These are phyloP conservation scores for Talaromyces liani DNA, from an alignment of 495 filamentous ascomycete genomes.

Conservation along the genomic window DNA sequence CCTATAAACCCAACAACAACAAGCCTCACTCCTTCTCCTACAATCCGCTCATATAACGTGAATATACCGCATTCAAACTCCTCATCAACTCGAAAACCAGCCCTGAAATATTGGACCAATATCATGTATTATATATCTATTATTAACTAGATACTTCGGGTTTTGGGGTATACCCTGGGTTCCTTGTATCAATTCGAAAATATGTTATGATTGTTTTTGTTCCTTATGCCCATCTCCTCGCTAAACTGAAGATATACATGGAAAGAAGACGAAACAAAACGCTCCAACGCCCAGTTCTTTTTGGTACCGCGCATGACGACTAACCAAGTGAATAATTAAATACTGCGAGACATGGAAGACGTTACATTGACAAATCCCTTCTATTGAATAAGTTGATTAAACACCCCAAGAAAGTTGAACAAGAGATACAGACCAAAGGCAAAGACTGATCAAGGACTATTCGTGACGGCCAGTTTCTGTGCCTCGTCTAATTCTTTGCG, in stretches of 20 bases:
- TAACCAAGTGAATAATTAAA: not conserved
- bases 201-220: not conserved
- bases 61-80: not conserved
- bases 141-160: not conserved
- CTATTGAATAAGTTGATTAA: not conserved
- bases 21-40: not conserved
- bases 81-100: not conserved
- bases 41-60: not conserved
- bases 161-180: not conserved
- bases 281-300: conserved; percentile 5
- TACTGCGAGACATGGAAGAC: not conserved
- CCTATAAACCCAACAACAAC: conserved; percentile 42
- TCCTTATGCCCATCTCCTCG: not conserved
- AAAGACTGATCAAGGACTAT: not conserved
- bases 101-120: not conserved
- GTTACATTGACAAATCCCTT: not conserved
- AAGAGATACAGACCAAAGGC: not conserved
- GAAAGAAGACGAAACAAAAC: not conserved
- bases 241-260: not conserved
- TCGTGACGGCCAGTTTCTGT: conserved; percentile 38
- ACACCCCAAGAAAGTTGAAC: not conserved
- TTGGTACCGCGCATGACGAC: not conserved
- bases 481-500: conserved; percentile 74
- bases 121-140: not conserved
- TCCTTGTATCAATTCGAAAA: not conserved